Base-by-base conservation (phyloP, 75 land plant species). In the Pseudotsuga menziesii region DNA sequence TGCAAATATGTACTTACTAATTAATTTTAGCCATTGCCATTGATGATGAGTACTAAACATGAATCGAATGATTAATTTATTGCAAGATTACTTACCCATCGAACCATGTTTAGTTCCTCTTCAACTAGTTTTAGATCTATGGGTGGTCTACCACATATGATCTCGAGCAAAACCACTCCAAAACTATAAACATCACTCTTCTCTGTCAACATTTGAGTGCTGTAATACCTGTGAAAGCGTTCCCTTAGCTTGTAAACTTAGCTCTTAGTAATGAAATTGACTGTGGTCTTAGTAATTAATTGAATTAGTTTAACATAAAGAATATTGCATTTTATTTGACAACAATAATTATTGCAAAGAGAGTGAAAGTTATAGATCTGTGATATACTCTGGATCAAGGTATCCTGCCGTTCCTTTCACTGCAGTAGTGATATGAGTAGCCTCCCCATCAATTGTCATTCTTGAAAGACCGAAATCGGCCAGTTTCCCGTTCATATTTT, bases 131-230 rank as follows among this genome's bases (percentile, higher is more conserved):
- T 27, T 4, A 20, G 16, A 25, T 85, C 82, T n/a, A 73, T 23
- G 14, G 75, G 16, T 73, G 36, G 25, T n/a, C 75, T 44, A 16
- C 75, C 75, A 7, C 56, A 48, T 22, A 85, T 80, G 48, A 85
- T 81, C 83, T 85, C 87, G 48, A 85, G 61, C 19, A 85, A 77
- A 58, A 85, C 87, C n/a, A 85, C 79, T 41, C 87, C 87, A 79
- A 61, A 85, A 72, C 87, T 83, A 80, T 83, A 85, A 2, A 85
- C 87, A 75, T 85, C 87, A 13, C 86, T 83, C 58, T 82, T 85
- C 55, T 85, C 87, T 25, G 83, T 85, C 52, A 85, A 44, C 73
- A 81, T 79, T 6, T 78, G 79, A 1, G 87, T 85, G 32, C 80
- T 58, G 23, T 81, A 85, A 72, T 85, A 85, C 63, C 75, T 73